Base-by-base conservation (phyloP, 352 stramenopile species). In the Pythium pectinolyticum region DNA sequence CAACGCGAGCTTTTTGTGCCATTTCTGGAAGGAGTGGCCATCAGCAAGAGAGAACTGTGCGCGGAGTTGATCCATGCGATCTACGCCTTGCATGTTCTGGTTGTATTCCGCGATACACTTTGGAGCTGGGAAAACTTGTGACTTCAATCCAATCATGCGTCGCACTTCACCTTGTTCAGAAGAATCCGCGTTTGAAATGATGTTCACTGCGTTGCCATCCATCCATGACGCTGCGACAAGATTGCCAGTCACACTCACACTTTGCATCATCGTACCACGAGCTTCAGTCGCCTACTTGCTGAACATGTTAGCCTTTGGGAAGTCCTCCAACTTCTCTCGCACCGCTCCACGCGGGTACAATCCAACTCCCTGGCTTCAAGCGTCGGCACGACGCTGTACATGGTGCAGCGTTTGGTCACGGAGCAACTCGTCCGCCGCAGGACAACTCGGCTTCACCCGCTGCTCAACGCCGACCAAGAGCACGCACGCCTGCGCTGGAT, bases 71-170 rank as follows among this genome's bases (percentile, higher is more conserved):
- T 75, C 69, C 14, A 66, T 28, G 9, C 63, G 35, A 35, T 80
- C 73, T 0, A 75, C 69, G 2, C 62, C 72, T 45, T 75, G 67
- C 64, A 79, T 72, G 41, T 72, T 57, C 14, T 64, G 31, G 52
- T 80, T 80, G 49, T 74, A 80, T 12, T 69, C 43, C 0, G 17
- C 35, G 5, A 80, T 45, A 39, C 61, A 72, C 28, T 27, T 55
- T 15, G 72, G 72, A 2, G 59, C 51, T 52, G 46, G 31, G 32
- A 70, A 78, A 0, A 28, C 8, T 1, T 58, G 11, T 12, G 45
- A 40, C 22, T 50, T 11, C 20, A 51, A 57, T 1, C 58, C 48
- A 20, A 72, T 53, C 17, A 65, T 15, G 12, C 63, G 48, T 25
- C 59, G 68, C 0, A 73, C 56, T 27, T 32, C n/a, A 19, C 40